These are phyloP conservation scores for Fusarium sororula DNA, from an alignment of 2,329 filamentous ascomycete genomes.

Conservation along the genomic window DNA sequence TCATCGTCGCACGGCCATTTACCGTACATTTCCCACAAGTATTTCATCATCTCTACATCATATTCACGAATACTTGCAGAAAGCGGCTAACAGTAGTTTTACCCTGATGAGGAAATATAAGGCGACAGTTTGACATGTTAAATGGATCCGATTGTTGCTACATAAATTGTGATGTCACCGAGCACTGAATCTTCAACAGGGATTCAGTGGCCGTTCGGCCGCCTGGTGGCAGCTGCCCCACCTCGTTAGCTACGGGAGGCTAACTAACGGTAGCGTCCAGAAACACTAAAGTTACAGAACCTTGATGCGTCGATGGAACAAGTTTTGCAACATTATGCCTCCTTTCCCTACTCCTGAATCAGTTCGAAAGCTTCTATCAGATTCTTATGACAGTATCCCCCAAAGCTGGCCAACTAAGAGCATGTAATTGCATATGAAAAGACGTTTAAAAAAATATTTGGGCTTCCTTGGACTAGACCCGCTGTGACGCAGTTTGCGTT, in stretches of 20 bases:
- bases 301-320: neutral
- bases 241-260: no score
- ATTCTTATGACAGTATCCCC: neutral
- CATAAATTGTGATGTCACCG: neutral
- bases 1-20: neutral
- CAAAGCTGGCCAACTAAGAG: neutral
- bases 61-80: neutral
- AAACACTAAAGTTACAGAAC: neutral
- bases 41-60: neutral
- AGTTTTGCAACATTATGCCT: neutral
- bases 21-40: no score
- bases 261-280: neutral
- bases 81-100: neutral
- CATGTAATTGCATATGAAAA: neutral
- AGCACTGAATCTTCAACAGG: neutral
- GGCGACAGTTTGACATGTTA: no score
- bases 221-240: neutral
- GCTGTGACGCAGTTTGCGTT: neutral
- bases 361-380: neutral
- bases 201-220: neutral
- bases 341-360: neutral
- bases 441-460: neutral
- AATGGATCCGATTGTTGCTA: neutral
- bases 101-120: neutral
- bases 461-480: neutral